These are phyloP conservation scores for thale cress (Arabidopsis thaliana) DNA, from an alignment of 345 rosid genomes.

Conservation along the genomic window TAIR10.1 NC_003070.9:18455001-18455500, in stretches of 20 bases:
- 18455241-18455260: neutral
- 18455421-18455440: conserved; percentile 61
- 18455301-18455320: conserved; percentile 31
- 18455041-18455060: conserved; percentile 15
- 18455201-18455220: conserved; percentile 8
- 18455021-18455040: conserved; percentile 2
- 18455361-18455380: conserved; percentile 87
- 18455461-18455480: conserved; percentile 60
- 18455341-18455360: conserved; percentile 86
- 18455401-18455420: conserved; percentile 80
- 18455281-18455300: conserved; percentile 18
- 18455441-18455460: conserved; percentile 76
- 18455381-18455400: conserved; percentile 83
- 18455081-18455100: conserved; percentile 17
- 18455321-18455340: conserved; percentile 15
- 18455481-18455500: conserved; percentile 39
- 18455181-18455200: conserved; percentile 22
- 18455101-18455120: conserved; percentile 15
- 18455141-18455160: conserved; percentile 15
- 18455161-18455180: conserved; percentile 25
- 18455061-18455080: neutral
- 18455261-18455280: conserved; percentile 11
- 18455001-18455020: conserved; percentile 11
- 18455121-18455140: conserved; percentile 9
- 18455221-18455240: conserved; percentile 21